Evolutionary conservation across 306 rosid species (phyloP), one percentile per base, ranked within the genome.

Genomic region (Cucurbita moschata): DNA sequence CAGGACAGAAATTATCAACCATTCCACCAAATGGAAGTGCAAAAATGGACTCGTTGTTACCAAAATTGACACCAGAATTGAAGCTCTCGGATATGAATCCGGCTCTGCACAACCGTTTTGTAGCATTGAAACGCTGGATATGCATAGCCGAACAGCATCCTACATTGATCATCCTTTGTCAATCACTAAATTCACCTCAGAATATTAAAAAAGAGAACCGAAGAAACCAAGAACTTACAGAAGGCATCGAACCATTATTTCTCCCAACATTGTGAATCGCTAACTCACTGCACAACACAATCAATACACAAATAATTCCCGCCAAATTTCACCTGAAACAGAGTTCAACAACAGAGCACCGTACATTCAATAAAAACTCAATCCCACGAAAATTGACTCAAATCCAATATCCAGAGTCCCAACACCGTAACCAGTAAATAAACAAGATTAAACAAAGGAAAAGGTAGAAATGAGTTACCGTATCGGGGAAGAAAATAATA

Each of bases 41-140:
- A 26, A 30, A 13, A 69, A 30, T 37, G 14, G 58, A 69, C 15
- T 49, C 39, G 54, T 69, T 26, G 23, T 26, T 50, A 69, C 74
- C 84, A 95, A 67, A 91, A 91, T 81, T 91, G 90, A 77, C 99
- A 95, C 99, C 99, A 95, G 76, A 95, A 89, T 26, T 92, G 92
- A 71, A 95, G 97, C 75, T 95, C 97, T 42, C 87, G 89, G 23
- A 85, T 85, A 37, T 81, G 81, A 1, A 89, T 86, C 78, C 78
- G 80, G 80, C 88, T 88, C 78, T 83, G 88, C 80, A 91, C 97
- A 70, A 95, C 85, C 0, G 82, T 73, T 81, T 84, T 91, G 73
- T 86, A 95, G 77, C 99, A 95, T 83, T 86, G 88, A 23, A 89
- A 81, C 73, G 95, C 99, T 15, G 99, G 99, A 83, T 94, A 94